Base-by-base conservation (phyloP, 2,329 filamentous ascomycete genomes). In the Scortechinia acanthostroma region DNA sequence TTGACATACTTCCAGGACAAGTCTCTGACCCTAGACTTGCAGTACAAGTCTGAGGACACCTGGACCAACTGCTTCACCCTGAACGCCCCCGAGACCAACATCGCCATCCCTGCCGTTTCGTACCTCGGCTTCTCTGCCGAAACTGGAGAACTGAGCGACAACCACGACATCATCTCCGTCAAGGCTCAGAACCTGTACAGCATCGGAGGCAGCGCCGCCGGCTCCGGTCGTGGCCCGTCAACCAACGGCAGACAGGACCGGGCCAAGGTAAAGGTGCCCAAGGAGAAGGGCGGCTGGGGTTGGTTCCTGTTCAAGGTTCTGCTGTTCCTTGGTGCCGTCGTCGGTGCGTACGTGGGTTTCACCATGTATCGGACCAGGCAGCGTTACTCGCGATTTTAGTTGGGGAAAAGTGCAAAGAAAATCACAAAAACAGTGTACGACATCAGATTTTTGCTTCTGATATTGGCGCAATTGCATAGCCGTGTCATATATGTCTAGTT, bases 1-100 rank as follows among this genome's bases (percentile, higher is more conserved):
- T 70, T 98, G 53, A 96, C 90, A 44, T 97, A 97, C 73, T 95
- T 97, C 74, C 88, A 94, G 70, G 93, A 98, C 69, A 91, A 95
- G 69, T 84, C 81, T 52, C 75, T 98, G 59, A 86, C 84, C 57
- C 76, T 98, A 50, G 91, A 97, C 60, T 74, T 98, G 47, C 89
- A 94, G 70, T 98, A 97, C 77, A 96, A 94, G 76, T 72, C 75
- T 43, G 89, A 94, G 60, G 83, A 84, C 59, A 80, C 90, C 57
- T 98, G 91, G 91, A 83, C 82, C 50, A 71, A 83, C 48, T 98
- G 93, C 76, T 98, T 98, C 69, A 83, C 88, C 58, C 78, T 77
- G 17, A 74, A 74, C 49, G 49, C 78, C 78, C 23, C 85, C 86
- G 22, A 40, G 17, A 17, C 35, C 17, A 40, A 40, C 17, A 40